phyloP scores from a whole-genome alignment of 768 basidiomycete species.

The Boletus pseudo-olivaceus region DNA sequence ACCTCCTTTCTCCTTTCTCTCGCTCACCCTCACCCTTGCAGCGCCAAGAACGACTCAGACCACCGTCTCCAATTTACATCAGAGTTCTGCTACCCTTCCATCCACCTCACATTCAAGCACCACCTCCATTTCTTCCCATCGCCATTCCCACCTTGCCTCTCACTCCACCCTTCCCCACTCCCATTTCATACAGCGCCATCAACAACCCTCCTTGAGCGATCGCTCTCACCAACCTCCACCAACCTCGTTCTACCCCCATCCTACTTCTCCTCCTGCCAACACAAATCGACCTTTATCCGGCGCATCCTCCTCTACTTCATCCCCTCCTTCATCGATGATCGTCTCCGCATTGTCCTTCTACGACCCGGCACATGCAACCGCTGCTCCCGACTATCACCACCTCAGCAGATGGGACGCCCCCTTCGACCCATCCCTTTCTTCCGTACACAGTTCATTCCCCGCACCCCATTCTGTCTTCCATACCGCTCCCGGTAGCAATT shows the following conservation, averaged over 20 bases:
- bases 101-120: background rate
- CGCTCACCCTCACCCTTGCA: constrained; percentile 8
- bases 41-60: constrained; percentile 5
- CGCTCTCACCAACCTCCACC: background rate
- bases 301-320: constrained; percentile 2
- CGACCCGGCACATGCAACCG: constrained; percentile 40
- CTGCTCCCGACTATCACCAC: constrained; percentile 41
- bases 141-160: background rate
- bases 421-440: constrained; percentile 14
- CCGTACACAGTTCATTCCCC: background rate
- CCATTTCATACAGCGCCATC: background rate
- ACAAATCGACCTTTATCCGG: background rate
- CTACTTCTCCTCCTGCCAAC: background rate
- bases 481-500: background rate
- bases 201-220: background rate
- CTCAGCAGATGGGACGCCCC: constrained; percentile 31
- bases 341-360: constrained; percentile 53
- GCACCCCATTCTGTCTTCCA: background rate
- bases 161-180: background rate
- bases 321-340: constrained; percentile 41
- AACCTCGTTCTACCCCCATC: background rate
- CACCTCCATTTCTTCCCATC: background rate
- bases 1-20: background rate
- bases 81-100: background rate
- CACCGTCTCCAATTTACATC: background rate